Percentiles rank a stretch among this genome's conserved stretches.
These are phyloP conservation scores for Calonectria crousiana DNA, from an alignment of 2,329 filamentous ascomycete genomes.

Conservation along the genomic window DNA sequence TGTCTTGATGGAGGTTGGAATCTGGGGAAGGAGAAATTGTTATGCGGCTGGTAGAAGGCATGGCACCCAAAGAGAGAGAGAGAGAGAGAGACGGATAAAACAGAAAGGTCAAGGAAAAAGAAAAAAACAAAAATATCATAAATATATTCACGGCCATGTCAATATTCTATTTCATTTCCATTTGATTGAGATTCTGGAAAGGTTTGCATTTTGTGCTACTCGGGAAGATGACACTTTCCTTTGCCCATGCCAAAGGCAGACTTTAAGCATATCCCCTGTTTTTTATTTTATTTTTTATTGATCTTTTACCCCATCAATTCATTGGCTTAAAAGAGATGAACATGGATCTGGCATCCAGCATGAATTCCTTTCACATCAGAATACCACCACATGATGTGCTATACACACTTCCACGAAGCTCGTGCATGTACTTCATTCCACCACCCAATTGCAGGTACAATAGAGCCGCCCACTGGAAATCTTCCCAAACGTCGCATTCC, in stretches of 20 bases:
- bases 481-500: background rate
- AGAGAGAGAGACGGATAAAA: background rate
- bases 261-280: background rate
- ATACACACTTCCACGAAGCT: background rate
- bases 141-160: background rate
- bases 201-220: background rate
- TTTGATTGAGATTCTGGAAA: background rate
- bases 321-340: background rate
- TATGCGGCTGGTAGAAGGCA: background rate
- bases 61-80: background rate
- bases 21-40: slow-evolving; percentile 11
- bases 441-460: background rate
- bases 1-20: background rate
- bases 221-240: background rate
- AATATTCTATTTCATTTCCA: background rate
- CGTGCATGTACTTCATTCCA: background rate
- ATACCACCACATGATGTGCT: background rate
- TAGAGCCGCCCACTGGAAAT: background rate
- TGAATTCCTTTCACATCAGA: background rate
- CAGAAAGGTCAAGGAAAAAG: background rate
- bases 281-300: background rate
- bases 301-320: background rate
- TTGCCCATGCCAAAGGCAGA: background rate
- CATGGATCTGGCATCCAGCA: background rate
- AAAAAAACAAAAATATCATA: background rate